Evolutionary conservation across 202 grass and related monocot genomes (phyloP).

Genomic region (Bolboschoenoplectus hybrid): DNA sequence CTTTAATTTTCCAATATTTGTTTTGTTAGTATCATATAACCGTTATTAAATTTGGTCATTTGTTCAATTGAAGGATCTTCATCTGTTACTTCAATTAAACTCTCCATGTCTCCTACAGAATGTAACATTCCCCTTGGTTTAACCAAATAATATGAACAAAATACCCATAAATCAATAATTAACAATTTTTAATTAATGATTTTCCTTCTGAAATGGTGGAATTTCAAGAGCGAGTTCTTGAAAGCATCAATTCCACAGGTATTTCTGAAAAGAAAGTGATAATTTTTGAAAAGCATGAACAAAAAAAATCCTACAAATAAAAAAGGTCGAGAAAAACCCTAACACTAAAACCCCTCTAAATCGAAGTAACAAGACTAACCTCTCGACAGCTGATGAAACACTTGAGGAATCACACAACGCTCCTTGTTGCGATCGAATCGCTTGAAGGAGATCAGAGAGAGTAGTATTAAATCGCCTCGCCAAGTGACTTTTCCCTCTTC

Average conservation of each 20-base stretch:
- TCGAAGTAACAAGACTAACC: not conserved
- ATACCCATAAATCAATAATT: not conserved
- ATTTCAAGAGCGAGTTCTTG: too few relatives aligned
- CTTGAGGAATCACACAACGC: not conserved
- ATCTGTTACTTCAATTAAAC: not conserved
- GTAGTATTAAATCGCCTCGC: not conserved
- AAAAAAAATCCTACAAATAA: not conserved
- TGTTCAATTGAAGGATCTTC: conserved; percentile 6
- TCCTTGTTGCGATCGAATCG: not conserved
- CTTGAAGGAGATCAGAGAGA: not conserved
- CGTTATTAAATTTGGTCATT: not conserved
- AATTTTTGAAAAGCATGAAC: not conserved
- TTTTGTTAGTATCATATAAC: not conserved
- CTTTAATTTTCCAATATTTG: not conserved
- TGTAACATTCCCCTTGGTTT: not conserved
- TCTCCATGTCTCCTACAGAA: not conserved
- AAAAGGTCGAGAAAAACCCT: conserved; percentile 9
- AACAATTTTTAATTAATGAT: not conserved
- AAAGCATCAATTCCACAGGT: not conserved
- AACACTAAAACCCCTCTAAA: not conserved
- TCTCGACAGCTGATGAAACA: not conserved
- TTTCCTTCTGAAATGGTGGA: not conserved
- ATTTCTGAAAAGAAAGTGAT: not conserved
- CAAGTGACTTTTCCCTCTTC: not conserved
- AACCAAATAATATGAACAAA: not conserved